Evolutionary conservation across 805 yeast species (phyloP).

Genomic region (Candida ipomoeae): DNA sequence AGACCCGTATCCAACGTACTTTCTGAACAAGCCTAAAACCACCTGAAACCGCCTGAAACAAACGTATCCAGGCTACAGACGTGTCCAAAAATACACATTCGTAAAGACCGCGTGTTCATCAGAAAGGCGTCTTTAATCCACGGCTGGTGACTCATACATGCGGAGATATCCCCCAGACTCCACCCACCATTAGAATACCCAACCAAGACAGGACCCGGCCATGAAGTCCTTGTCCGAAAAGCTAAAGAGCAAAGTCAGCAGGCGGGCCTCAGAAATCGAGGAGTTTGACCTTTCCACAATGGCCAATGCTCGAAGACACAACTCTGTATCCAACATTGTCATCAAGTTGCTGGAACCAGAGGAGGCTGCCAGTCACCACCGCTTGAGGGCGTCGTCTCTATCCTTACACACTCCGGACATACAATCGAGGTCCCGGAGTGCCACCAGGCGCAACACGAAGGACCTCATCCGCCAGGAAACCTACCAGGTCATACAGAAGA

Average conservation of each 20-base stretch:
- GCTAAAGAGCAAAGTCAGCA: conserved; percentile 25
- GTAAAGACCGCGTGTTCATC: not conserved
- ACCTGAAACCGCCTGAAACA: too few relatives aligned
- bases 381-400: conserved; percentile 9
- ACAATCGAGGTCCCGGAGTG: conserved; percentile 19
- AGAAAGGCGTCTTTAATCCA: too few relatives aligned
- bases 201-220: not conserved
- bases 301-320: conserved; percentile 16
- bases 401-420: not conserved
- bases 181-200: not conserved
- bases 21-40: not conserved
- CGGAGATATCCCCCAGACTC: not conserved
- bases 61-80: not conserved
- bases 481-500: conserved; percentile 32
- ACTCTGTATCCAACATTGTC: conserved; percentile 21
- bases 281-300: conserved; percentile 18
- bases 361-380: not conserved
- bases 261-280: conserved; percentile 26
- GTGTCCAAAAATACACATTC: not conserved
- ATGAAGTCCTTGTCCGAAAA: conserved; percentile 21
- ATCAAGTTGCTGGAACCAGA: conserved; percentile 19
- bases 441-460: conserved; percentile 28
- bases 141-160: not conserved
- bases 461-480: conserved; percentile 39
- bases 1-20: not conserved